phyloP scores from a whole-genome alignment of 352 stramenopile genomes.

The Pythium volutum region DNA sequence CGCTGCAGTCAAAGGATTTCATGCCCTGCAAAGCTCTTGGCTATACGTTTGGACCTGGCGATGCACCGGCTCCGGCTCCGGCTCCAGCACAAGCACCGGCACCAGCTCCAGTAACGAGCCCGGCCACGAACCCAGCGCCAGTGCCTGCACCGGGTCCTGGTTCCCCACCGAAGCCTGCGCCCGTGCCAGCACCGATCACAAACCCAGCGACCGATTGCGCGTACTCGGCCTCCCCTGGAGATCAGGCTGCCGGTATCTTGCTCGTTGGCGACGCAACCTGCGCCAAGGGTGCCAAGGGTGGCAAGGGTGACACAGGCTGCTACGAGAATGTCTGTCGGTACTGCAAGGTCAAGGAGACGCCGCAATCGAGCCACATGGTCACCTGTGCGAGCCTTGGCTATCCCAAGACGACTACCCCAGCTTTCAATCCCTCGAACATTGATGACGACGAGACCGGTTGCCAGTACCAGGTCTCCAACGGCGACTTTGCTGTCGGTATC shows the following conservation, averaged over 20 bases:
- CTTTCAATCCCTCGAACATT: not conserved
- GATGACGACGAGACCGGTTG: not conserved
- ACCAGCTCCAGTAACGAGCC: not conserved
- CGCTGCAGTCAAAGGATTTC: constrained; percentile 6
- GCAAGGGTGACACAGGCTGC: constrained; percentile 5
- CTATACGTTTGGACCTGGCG: not conserved
- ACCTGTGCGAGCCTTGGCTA: not conserved
- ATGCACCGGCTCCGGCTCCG: not conserved
- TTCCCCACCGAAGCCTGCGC: not conserved
- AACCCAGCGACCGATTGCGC: constrained; percentile 1
- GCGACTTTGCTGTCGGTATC: constrained; percentile 15
- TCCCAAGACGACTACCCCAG: not conserved
- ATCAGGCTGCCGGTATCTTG: constrained; percentile 17
- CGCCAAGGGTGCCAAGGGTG: too few relatives aligned
- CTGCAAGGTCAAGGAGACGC: constrained; percentile 6
- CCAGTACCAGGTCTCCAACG: constrained; percentile 2
- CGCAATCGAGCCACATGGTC: not conserved
- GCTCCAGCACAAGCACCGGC: not conserved
- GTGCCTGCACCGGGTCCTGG: not conserved
- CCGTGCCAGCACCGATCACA: not conserved
- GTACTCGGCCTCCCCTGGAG: constrained; percentile 3
- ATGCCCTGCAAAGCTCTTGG: not conserved
- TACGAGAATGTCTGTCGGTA: constrained; percentile 6
- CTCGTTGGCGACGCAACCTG: constrained; percentile 19
- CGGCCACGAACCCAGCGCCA: not conserved